phyloP scores from a whole-genome alignment of 306 rosid genomes.

The Trifolium subterraneum region DNA sequence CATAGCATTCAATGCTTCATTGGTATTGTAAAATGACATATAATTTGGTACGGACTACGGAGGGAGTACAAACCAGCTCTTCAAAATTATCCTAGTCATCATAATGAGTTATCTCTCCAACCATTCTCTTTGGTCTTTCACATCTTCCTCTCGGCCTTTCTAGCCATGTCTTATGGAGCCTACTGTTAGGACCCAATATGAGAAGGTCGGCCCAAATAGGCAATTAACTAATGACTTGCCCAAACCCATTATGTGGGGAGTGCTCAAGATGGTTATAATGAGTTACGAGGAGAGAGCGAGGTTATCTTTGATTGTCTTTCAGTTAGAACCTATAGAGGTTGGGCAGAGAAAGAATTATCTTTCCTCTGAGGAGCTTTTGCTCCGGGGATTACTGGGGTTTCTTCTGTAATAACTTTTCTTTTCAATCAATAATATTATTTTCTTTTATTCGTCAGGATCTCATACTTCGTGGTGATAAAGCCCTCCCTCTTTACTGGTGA shows the following conservation, averaged over 20 bases:
- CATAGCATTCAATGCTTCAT: too few species aligned
- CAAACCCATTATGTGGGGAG: not conserved
- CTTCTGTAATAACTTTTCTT: too few species aligned
- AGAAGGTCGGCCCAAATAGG: not conserved
- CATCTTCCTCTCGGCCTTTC: conserved; percentile 6
- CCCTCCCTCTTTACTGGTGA: conserved; percentile 87
- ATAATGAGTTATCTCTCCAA: not conserved
- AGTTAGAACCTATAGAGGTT: too few species aligned
- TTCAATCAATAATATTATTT: too few species aligned
- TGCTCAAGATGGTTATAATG: not conserved
- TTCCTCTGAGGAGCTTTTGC: too few species aligned
- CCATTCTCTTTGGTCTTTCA: conserved; percentile 4
- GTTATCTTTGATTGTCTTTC: not conserved
- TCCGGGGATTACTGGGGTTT: too few species aligned
- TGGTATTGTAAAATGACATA: too few species aligned
- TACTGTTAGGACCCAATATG: not conserved
- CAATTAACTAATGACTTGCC: not conserved
- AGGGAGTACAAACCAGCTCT: conserved; percentile 17
- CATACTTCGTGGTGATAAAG: conserved; percentile 84
- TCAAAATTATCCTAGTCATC: not conserved
- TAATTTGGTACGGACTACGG: too few species aligned
- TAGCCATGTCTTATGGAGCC: not conserved
- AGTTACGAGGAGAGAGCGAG: not conserved
- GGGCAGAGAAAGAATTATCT: too few species aligned
- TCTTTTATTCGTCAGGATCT: conserved; percentile 63